Evolutionary conservation across 495 filamentous ascomycete species (phyloP).

Genomic region (Aspergillus haitiensis): DNA sequence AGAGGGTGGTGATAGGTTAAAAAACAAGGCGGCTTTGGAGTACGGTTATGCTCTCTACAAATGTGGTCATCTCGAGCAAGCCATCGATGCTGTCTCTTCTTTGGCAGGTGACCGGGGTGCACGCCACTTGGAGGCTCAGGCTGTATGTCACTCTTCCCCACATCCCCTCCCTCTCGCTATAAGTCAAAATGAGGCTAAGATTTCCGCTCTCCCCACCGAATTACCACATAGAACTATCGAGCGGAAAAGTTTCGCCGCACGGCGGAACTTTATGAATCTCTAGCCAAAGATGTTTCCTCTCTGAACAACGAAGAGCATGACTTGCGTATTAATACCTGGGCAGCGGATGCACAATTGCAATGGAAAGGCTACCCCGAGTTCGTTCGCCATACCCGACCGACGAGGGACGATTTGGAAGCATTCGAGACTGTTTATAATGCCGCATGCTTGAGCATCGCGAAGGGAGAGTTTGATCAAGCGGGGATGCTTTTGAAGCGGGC

Average conservation of each 20-base stretch:
- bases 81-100: constrained; percentile 58
- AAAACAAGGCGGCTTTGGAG: constrained; percentile 68
- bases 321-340: constrained; percentile 78
- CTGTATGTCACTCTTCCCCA: constrained; percentile 49
- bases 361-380: constrained; percentile 67
- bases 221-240: constrained; percentile 63
- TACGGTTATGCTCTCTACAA: constrained; percentile 94
- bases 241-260: constrained; percentile 77
- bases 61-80: constrained; percentile 69
- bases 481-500: constrained; percentile 80
- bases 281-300: constrained; percentile 50
- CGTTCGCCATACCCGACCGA: constrained; percentile 56
- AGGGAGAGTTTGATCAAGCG: constrained; percentile 71
- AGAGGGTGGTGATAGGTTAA: constrained; percentile 65
- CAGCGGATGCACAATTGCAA: constrained; percentile 80
- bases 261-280: constrained; percentile 64
- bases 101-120: constrained; percentile 58
- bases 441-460: constrained; percentile 81
- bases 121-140: constrained; percentile 84
- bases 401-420: constrained; percentile 76
- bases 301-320: constrained; percentile 76
- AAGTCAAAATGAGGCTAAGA: constrained; percentile 7
- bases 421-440: constrained; percentile 95
- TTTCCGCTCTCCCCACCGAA: constrained; percentile 1
- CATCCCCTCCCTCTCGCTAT: background rate